These are phyloP conservation scores for Wakefieldia striispora DNA, from an alignment of 768 basidiomycete species.

Conservation along the genomic window DNA sequence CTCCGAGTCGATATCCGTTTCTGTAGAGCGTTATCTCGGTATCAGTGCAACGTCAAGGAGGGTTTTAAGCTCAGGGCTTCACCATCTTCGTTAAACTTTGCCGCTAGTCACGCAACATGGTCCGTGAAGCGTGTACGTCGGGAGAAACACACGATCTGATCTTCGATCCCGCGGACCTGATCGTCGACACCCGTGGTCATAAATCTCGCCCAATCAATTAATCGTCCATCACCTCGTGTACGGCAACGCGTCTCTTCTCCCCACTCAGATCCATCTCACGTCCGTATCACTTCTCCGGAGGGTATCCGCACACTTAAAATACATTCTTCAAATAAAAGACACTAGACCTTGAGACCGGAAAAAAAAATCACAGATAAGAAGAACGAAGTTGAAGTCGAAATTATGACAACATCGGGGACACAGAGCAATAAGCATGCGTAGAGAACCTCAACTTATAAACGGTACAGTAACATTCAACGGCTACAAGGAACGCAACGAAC, in stretches of 20 bases:
- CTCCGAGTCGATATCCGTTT: no score
- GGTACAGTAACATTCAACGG: slow-evolving; percentile 29
- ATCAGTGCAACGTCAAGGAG: slow-evolving; percentile 10
- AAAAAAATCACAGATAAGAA: not conserved
- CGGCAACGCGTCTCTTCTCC: slow-evolving; percentile 5
- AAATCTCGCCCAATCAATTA: slow-evolving; percentile 19
- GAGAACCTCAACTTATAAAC: slow-evolving; percentile 4
- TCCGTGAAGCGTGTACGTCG: slow-evolving; percentile 25
- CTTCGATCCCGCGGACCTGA: slow-evolving; percentile 31
- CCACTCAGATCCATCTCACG: no score
- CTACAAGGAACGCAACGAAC: slow-evolving; percentile 30
- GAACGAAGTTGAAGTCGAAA: slow-evolving; percentile 9
- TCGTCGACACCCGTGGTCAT: slow-evolving; percentile 14
- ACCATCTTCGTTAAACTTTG: not conserved
- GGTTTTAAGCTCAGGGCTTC: slow-evolving; percentile 11
- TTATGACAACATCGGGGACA: not conserved
- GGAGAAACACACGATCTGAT: slow-evolving; percentile 24
- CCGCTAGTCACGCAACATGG: slow-evolving; percentile 13
- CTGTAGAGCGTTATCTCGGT: no score
- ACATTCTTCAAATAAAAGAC: no score
- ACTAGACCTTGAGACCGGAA: not conserved
- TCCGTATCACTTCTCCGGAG: no score
- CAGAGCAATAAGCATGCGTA: slow-evolving; percentile 12
- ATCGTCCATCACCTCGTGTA: slow-evolving; percentile 11
- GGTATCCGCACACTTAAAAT: no score